Base-by-base conservation (phyloP, 371 early-diverging fungal species). In the Zychaea mexicana region DNA sequence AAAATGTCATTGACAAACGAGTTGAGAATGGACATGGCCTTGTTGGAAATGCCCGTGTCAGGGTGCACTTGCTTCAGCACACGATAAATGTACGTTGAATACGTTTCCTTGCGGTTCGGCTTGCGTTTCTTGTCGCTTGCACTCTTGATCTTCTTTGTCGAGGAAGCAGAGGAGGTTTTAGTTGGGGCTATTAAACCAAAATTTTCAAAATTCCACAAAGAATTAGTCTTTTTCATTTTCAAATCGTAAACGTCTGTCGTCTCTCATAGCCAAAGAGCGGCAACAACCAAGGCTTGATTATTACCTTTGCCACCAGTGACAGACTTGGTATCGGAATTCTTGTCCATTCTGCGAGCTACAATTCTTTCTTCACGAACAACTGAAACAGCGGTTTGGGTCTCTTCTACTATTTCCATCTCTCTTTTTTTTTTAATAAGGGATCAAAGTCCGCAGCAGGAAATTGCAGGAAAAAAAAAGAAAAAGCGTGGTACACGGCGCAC, bases 21-120 rank as follows among this genome's bases (percentile, higher is more conserved):
- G 95, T 97, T 96, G 83, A 97, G 86, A 82, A 97, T 96, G 65
- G 92, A 91, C 98, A 97, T 97, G 87, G 96, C 96, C 90, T 96
- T 96, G 94, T 94, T 95, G 84, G 96, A 95, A 86, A 97, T 95
- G 85, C 97, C 96, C 65, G 94, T 94, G 73, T 97, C 97, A 67
- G 97, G 96, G 88, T 97, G 97, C 65, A 96, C 96, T 82, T 97
- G 98, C 86, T 94, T 94, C 78, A 97, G 84, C 67, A 97, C 98
- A 87, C 93, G 94, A 91, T 94, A 96, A 85, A 96, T 96, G 89
- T 95, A 96, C 76, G 95, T 88, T 55, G 93, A 89, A 90, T 94
- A 96, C 70, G 95, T 94, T 80, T 97, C 95, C 76, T 91, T 92
- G 72, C 95, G 88, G 71, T 76, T 64, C 62, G 78, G 70, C 73